Percentiles rank a stretch among this genome's conserved stretches.
Evolutionary conservation across 2,329 filamentous ascomycete genomes (phyloP).

Genomic region (Ophiostoma ips): DNA sequence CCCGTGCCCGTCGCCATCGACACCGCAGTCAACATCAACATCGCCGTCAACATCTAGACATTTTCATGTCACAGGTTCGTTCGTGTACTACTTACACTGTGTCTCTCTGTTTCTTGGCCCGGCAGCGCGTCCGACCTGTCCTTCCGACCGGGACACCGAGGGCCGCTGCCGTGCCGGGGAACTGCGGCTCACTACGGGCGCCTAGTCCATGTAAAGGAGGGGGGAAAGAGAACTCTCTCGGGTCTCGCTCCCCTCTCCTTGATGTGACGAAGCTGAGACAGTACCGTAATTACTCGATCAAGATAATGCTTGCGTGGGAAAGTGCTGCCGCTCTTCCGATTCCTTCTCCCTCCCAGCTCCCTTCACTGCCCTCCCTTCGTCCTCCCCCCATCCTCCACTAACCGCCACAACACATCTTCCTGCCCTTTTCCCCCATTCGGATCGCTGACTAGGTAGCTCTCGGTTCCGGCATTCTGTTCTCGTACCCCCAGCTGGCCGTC

Average conservation of each 20-base stretch:
- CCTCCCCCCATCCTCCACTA: constrained; percentile 8
- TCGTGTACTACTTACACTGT: background rate
- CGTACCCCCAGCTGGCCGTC: constrained; percentile 68
- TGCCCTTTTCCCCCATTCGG: constrained; percentile 11
- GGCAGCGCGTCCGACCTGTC: background rate
- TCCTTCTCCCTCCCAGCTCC: background rate
- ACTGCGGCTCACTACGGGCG: constrained; percentile 76
- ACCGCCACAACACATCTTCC: constrained; percentile 3
- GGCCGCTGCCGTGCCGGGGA: constrained; percentile 5
- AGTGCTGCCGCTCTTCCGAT: constrained; percentile 65
- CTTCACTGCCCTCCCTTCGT: constrained; percentile 9
- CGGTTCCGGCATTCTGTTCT: constrained; percentile 71
- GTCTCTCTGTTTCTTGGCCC: background rate
- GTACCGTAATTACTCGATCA: constrained; percentile 95
- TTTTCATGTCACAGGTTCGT: constrained; percentile 1
- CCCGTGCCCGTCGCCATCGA: background rate
- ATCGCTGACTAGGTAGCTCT: constrained; percentile 48
- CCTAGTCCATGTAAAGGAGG: constrained; percentile 37
- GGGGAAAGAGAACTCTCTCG: background rate
- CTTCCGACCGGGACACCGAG: background rate
- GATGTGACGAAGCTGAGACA: constrained; percentile 69
- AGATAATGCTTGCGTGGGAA: constrained; percentile 99
- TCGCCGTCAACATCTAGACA: background rate
- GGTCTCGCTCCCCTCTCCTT: background rate
- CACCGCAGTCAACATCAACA: background rate